Evolutionary conservation across 305 asterid species (phyloP), one percentile per base, ranked within the genome.

Genomic region (Fraxinus baroniana): DNA sequence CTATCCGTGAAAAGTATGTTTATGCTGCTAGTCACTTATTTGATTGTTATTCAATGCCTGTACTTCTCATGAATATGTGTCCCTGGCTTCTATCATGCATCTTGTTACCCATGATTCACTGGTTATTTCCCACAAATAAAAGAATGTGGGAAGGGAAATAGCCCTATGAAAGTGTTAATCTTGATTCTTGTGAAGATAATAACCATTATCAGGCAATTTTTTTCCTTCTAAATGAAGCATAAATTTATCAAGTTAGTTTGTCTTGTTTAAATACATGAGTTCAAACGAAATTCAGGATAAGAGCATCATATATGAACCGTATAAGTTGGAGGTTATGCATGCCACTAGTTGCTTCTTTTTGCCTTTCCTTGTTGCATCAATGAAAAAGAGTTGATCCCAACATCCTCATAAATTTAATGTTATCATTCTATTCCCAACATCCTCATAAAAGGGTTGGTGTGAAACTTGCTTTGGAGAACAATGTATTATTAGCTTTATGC

Each of bases 1-100:
- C 94, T 62, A 76, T 87, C 81, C 82, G 91, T 46, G 98, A 93
- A 70, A 97, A 89, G 98, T 97, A 93, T 71, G 95, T 85, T 78
- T 82, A 28, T 62, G 30, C 78, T 87, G 52, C 73, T 80, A 30
- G 36, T 86, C 84, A 76, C 68, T 85, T 18, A 17, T 15, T 75
- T 32, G 33, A 37, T 22, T 13, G 32, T 64, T 72, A 72, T 72
- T 73, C 77, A 73, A 35, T 73, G 49, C 77, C 7, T 36, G 7
- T 33, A 73, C 17, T 36, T 73, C 52, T 39, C 49, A 36, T 33
- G 41, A 70, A 30, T 7, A 15, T 5, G 26, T 35, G n/a, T 35
- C 52, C 15, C 32, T 73, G 49, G 30, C 15, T 73, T 20, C 36
- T 36, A 36, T 73, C 46, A 73, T 35, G 52, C 49, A 73, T 35